These are phyloP conservation scores for Tricladium varicosporioides DNA, from an alignment of 2,329 filamentous ascomycete genomes.

Conservation along the genomic window DNA sequence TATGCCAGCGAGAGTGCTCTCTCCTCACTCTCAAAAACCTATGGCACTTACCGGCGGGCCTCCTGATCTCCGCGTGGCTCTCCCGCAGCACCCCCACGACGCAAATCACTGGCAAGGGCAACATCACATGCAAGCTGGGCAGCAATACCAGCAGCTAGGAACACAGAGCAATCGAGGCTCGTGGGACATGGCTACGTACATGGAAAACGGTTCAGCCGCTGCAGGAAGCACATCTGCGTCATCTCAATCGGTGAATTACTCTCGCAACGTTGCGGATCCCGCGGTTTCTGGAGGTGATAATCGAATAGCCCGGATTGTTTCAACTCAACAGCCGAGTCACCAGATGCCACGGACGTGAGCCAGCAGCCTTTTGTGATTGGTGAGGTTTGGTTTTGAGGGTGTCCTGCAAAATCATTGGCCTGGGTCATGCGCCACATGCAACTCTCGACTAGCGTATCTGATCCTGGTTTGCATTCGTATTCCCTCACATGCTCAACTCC, in stretches of 20 bases:
- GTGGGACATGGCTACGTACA: conserved; percentile 35
- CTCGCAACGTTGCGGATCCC: conserved; percentile 26
- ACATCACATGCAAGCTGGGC: conserved; percentile 30
- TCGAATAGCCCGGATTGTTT: conserved; percentile 23
- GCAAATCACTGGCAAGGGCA: conserved; percentile 28
- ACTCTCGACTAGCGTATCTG: too few species aligned
- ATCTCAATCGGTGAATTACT: conserved; percentile 20
- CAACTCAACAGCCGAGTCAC: conserved; percentile 28
- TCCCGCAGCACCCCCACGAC: conserved; percentile 28
- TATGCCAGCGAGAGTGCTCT: conserved; percentile 28
- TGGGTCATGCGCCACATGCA: too few species aligned
- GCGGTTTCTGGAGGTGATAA: conserved; percentile 24
- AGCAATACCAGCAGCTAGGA: conserved; percentile 24
- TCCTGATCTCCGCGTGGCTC: conserved; percentile 30
- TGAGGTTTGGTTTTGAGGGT: conserved; percentile 23
- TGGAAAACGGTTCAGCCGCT: conserved; percentile 31
- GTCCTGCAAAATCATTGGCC: conserved; percentile 15
- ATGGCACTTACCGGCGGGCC: conserved; percentile 26
- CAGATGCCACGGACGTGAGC: conserved; percentile 31
- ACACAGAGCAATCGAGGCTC: conserved; percentile 25
- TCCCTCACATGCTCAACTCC: too few species aligned
- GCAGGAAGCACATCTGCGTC: conserved; percentile 27
- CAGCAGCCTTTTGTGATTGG: conserved; percentile 22
- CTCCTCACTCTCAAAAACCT: conserved; percentile 29
- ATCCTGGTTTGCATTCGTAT: too few species aligned